Conservation (phyloP, 768 basidiomycete genomes). For the Austroboletus eburneus region DNA sequence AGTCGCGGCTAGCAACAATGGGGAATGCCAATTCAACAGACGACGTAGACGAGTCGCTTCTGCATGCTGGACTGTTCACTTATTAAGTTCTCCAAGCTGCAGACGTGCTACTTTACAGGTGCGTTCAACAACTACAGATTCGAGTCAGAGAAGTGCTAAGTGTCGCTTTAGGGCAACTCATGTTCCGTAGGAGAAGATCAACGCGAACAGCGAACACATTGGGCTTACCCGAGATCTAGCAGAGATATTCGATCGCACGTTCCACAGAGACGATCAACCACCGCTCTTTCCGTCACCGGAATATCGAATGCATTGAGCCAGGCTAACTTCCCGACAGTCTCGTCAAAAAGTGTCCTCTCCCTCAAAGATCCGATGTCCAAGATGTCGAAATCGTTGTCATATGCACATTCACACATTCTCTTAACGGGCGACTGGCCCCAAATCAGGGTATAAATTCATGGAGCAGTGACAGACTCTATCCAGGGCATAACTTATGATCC, state of each 20-base stretch:
- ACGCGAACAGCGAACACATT: conserved; percentile 76
- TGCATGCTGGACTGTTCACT: conserved; percentile 84
- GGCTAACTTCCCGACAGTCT: conserved; percentile 42
- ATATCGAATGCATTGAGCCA: conserved; percentile 23
- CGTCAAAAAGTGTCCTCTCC: conserved; percentile 78
- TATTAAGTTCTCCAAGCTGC: conserved; percentile 94
- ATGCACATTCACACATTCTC: conserved; percentile 75
- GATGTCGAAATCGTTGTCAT: conserved; percentile 93
- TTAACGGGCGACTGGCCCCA: conserved; percentile 66
- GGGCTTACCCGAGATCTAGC: conserved; percentile 86
- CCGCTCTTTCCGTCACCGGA: conserved; percentile 70
- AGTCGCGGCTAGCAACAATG: conserved; percentile 74
- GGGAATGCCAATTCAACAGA: conserved; percentile 72
- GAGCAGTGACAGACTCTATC: conserved; percentile 84
- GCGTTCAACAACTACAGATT: not conserved
- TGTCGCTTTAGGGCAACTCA: conserved; percentile 67
- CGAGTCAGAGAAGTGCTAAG: not conserved
- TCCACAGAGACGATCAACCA: too few relatives aligned
- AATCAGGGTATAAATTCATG: conserved; percentile 68
- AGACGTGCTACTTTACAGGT: conserved; percentile 82
- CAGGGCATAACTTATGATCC: conserved; percentile 80
- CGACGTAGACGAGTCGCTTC: conserved; percentile 74
- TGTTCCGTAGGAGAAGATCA: conserved; percentile 96
- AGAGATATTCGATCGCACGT: conserved; percentile 73
- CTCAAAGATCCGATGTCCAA: conserved; percentile 81